phyloP scores from a whole-genome alignment of 2,329 filamentous ascomycete species.

The Colletotrichum zoysiae region DNA sequence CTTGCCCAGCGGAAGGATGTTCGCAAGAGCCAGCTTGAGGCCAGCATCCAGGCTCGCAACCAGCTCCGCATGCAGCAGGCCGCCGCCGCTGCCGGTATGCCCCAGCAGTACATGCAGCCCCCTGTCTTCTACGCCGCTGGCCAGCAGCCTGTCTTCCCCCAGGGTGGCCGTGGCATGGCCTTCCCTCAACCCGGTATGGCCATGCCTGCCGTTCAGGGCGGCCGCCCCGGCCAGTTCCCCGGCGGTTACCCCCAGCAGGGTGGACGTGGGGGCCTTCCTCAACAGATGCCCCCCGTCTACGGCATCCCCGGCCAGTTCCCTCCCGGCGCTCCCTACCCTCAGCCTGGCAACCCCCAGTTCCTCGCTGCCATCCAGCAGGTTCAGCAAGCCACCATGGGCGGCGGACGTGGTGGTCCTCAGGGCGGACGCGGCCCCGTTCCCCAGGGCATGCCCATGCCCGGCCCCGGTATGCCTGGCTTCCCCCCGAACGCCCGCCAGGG shows the following conservation, averaged over 20 bases:
- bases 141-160: slow-evolving; percentile 78
- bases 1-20: slow-evolving; percentile 99
- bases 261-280: slow-evolving; percentile 87
- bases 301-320: slow-evolving; percentile 84
- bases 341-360: slow-evolving; percentile 83
- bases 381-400: slow-evolving; percentile 70
- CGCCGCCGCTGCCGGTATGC: slow-evolving; percentile 89
- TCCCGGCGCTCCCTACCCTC: slow-evolving; percentile 76
- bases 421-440: slow-evolving; percentile 81
- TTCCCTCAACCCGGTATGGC: slow-evolving; percentile 75
- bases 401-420: slow-evolving; percentile 72
- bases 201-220: slow-evolving; percentile 80
- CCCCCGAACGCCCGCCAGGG: slow-evolving; percentile 68
- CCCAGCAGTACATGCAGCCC: slow-evolving; percentile 87
- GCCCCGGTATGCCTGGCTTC: slow-evolving; percentile 67
- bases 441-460: slow-evolving; percentile 70
- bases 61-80: slow-evolving; percentile 98
- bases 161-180: slow-evolving; percentile 74
- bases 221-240: slow-evolving; percentile 88
- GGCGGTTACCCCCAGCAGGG: slow-evolving; percentile 86
- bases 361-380: slow-evolving; percentile 87
- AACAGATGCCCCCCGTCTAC: slow-evolving; percentile 91
- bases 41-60: slow-evolving; percentile 98
- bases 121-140: slow-evolving; percentile 93
- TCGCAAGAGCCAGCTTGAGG: slow-evolving; percentile 98